phyloP scores from a whole-genome alignment of 192 early-diverging fungal species.

The Phycomyces blakesleeanus region DNA sequence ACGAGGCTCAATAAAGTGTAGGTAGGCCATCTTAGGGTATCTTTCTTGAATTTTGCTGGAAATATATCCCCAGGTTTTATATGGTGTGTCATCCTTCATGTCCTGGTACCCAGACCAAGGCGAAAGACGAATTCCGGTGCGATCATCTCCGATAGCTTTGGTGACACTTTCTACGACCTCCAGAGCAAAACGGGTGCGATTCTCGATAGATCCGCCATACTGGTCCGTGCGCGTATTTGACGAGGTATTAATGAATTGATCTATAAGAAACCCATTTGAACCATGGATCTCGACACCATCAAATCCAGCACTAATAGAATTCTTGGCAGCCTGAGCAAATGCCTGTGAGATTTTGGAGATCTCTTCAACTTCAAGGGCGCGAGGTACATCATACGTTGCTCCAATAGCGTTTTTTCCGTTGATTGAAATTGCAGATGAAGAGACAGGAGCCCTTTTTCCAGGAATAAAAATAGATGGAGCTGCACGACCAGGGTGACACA shows the following conservation, averaged over 20 bases:
- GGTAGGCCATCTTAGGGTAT: slow-evolving; percentile 21
- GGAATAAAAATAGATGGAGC: slow-evolving; percentile 1
- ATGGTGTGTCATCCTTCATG: slow-evolving; percentile 23
- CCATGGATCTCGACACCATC: slow-evolving; percentile 87
- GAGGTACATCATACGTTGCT: slow-evolving; percentile 12
- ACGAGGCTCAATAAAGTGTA: slow-evolving; percentile 28
- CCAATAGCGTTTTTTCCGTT: slow-evolving; percentile 7
- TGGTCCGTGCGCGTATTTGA: slow-evolving; percentile 68
- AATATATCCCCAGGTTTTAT: slow-evolving; percentile 24
- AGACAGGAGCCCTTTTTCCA: slow-evolving; percentile 7
- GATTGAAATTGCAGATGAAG: slow-evolving; percentile 25
- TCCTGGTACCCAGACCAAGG: slow-evolving; percentile 30
- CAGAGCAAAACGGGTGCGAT: slow-evolving; percentile 18
- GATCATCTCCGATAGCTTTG: slow-evolving; percentile 15
- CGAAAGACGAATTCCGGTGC: slow-evolving; percentile 32
- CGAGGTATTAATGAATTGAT: slow-evolving; percentile 75
- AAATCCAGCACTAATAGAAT: slow-evolving; percentile 77
- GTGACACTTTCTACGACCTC: slow-evolving; percentile 20
- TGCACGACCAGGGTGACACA: slow-evolving; percentile 43
- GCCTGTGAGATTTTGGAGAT: slow-evolving; percentile 11
- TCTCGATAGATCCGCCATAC: slow-evolving; percentile 21
- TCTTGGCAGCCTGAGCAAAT: slow-evolving; percentile 49
- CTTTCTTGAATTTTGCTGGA: slow-evolving; percentile 13
- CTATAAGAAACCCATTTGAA: slow-evolving; percentile 86
- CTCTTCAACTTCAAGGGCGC: slow-evolving; percentile 9